phyloP scores from a whole-genome alignment of 108 stramenopile species.

The Fragilariopsis cylindrus region DNA sequence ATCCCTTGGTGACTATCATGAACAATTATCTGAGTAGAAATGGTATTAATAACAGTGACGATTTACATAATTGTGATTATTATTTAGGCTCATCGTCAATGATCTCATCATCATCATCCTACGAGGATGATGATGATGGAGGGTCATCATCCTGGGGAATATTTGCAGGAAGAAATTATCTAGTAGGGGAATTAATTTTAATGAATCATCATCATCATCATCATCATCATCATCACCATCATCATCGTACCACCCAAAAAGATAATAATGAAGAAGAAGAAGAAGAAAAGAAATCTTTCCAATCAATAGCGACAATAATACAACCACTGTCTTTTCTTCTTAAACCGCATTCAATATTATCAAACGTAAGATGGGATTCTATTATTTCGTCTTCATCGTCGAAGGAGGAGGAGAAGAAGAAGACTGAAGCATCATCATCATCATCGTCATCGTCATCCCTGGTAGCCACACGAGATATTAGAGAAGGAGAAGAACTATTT shows the following conservation, averaged over 20 bases:
- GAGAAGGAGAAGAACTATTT: conserved; percentile 63
- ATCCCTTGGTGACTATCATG: neutral
- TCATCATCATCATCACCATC: too few species aligned
- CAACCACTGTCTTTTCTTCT: neutral
- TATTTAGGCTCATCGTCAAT: too few species aligned
- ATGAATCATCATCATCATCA: neutral
- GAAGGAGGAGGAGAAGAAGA: neutral
- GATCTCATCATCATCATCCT: neutral
- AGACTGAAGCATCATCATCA: neutral
- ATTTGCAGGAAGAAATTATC: conserved; percentile 7
- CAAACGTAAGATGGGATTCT: conserved; percentile 2
- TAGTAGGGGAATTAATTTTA: neutral
- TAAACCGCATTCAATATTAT: conserved; percentile 2
- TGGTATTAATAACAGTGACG: too few species aligned
- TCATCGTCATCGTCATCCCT: neutral
- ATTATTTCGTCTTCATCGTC: neutral
- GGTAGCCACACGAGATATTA: conserved; percentile 52
- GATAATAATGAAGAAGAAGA: neutral
- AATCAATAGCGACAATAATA: neutral
- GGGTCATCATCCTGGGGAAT: conserved; percentile 11
- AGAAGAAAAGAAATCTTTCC: neutral
- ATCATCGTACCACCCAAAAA: neutral
- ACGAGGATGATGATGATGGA: neutral
- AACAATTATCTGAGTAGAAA: neutral
- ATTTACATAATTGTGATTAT: too few species aligned